A percentile compares a stretch with the other conserved stretches of the same genome.
Conservation (phyloP, 78 protist species). For the Capsaspora owczarzaki region DNA sequence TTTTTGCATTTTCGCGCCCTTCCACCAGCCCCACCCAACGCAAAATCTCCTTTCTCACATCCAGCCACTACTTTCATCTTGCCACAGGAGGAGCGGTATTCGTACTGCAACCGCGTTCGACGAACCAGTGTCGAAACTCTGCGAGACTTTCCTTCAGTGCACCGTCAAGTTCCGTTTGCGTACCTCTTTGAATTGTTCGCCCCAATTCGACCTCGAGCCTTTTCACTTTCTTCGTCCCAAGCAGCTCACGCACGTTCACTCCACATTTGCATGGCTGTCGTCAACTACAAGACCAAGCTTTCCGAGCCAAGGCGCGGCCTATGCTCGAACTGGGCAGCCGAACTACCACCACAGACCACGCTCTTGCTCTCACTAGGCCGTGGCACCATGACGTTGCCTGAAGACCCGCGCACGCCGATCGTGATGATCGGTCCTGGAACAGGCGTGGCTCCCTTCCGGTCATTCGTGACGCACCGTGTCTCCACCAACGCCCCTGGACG, state of each 20-base stretch:
- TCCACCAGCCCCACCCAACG: too few relatives aligned
- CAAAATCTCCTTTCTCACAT: too few relatives aligned
- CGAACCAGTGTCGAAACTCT: conserved; percentile 6
- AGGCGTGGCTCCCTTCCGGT: conserved; percentile 12
- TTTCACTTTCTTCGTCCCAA: conserved; percentile 33
- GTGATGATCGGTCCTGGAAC: conserved; percentile 21
- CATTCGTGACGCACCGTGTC: background rate
- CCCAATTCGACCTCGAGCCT: conserved; percentile 27
- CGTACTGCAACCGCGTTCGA: background rate
- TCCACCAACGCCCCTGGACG: background rate
- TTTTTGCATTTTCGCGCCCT: too few relatives aligned
- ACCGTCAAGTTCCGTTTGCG: conserved; percentile 11
- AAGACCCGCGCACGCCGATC: background rate
- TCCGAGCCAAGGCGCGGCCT: conserved; percentile 6
- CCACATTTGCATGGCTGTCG: conserved; percentile 26
- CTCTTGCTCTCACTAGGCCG: background rate
- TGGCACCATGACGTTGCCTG: conserved; percentile 11
- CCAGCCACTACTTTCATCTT: too few relatives aligned
- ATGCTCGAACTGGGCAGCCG: background rate
- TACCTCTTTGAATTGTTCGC: conserved; percentile 23
- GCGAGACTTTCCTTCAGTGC: conserved; percentile 27
- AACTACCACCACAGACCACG: background rate
- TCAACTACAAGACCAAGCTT: conserved; percentile 15
- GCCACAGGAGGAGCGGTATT: conserved; percentile 12
- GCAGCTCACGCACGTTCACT: background rate